Conservation (phyloP, 1,284 basidiomycete species). For the Veloboletus limbatus region DNA sequence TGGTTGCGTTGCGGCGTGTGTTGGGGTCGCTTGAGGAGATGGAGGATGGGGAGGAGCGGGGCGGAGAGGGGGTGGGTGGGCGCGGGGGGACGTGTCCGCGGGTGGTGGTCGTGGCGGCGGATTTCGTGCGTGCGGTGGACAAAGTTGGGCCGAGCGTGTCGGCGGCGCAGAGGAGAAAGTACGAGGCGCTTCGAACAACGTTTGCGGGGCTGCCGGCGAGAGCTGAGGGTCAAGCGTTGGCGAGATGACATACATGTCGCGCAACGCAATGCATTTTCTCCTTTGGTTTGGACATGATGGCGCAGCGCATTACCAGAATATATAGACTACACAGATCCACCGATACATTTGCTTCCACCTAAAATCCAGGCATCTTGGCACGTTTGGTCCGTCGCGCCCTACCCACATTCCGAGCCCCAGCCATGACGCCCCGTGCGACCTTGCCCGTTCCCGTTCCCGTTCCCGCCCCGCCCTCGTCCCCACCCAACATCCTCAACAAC, state of each 20-base stretch:
- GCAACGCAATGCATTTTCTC: too few species aligned
- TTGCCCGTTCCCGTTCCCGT: background rate
- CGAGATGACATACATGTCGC: too few species aligned
- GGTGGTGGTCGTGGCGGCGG: conserved; percentile 55
- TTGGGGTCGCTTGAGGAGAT: conserved; percentile 58
- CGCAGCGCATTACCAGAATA: too few species aligned
- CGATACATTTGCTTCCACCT: background rate
- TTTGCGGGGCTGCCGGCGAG: conserved; percentile 72
- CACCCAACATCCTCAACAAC: conserved; percentile 38
- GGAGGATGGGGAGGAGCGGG: conserved; percentile 22
- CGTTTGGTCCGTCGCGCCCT: conserved; percentile 20
- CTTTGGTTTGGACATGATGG: too few species aligned
- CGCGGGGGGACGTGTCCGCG: conserved; percentile 12
- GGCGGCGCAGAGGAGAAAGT: conserved; percentile 74
- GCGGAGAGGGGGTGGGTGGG: conserved; percentile 2
- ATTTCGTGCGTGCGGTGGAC: conserved; percentile 75
- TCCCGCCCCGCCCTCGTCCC: conserved; percentile 16
- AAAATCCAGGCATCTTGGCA: conserved; percentile 12
- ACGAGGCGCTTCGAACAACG: conserved; percentile 75
- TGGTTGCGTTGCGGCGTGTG: conserved; percentile 73
- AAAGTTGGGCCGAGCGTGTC: conserved; percentile 91
- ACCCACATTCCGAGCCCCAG: background rate
- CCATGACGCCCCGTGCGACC: background rate
- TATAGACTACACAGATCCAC: too few species aligned
- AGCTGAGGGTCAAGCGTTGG: conserved; percentile 7